These are phyloP conservation scores for Tilletia walkeri DNA, from an alignment of 1,284 basidiomycete genomes.

Conservation along the genomic window DNA sequence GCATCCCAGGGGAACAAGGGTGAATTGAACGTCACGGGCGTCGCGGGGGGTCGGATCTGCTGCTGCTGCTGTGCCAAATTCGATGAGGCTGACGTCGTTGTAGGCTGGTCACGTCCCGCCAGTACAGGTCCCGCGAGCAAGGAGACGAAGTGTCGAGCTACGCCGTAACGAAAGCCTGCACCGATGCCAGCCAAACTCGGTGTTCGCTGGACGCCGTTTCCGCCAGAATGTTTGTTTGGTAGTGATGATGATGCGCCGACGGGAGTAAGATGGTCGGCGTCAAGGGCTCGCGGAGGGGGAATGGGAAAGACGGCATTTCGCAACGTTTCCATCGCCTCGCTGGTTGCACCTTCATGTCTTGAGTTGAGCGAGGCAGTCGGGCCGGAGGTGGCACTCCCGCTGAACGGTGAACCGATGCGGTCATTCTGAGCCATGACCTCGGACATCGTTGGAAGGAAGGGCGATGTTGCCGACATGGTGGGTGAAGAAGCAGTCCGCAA, in stretches of 20 bases:
- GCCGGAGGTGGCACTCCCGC: background rate
- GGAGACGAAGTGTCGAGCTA: background rate
- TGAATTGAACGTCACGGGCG: conserved; percentile 8
- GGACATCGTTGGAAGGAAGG: no score
- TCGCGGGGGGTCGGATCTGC: background rate
- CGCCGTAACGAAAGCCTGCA: background rate
- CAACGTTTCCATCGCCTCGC: background rate
- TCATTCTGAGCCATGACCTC: no score
- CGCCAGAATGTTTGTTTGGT: no score
- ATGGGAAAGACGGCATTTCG: background rate
- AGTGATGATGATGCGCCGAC: no score
- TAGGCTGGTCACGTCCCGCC: background rate
- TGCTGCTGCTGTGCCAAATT: background rate
- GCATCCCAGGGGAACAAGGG: conserved; percentile 11
- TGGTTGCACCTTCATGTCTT: conserved; percentile 6
- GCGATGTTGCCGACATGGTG: no score
- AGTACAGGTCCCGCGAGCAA: conserved; percentile 8
- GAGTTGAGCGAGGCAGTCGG: conserved; percentile 1
- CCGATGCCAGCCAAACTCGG: conserved; percentile 7
- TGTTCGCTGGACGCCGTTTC: background rate
- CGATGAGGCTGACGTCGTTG: background rate
- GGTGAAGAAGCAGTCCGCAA: no score
- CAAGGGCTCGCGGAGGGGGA: background rate
- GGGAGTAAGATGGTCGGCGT: no score
- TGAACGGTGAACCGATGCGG: background rate